Conservation (phyloP, 2,329 filamentous ascomycete species). For the Penicillium sp. region DNA sequence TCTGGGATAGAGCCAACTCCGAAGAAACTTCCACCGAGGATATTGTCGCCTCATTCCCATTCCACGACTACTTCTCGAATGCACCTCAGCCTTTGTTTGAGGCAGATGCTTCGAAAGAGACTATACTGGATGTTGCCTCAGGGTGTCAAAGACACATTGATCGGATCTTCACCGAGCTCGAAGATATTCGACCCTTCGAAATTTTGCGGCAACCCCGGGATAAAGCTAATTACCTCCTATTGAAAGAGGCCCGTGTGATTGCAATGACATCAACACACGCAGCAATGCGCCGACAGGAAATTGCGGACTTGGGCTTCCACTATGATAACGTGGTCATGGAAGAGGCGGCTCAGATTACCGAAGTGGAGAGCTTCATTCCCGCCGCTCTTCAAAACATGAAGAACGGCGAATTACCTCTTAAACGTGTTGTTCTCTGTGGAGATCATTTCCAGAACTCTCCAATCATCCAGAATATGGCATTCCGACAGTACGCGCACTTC, state of each 20-base stretch:
- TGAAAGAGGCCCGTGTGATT: conserved; percentile 94
- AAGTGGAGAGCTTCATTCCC: conserved; percentile 95
- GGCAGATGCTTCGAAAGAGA: conserved; percentile 61
- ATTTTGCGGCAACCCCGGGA: conserved; percentile 85
- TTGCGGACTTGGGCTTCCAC: conserved; percentile 86
- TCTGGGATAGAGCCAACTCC: conserved; percentile 64
- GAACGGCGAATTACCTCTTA: conserved; percentile 71
- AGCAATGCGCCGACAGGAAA: conserved; percentile 88
- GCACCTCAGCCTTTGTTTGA: conserved; percentile 85
- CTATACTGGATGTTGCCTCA: conserved; percentile 71
- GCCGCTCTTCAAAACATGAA: conserved; percentile 84
- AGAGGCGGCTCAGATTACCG: conserved; percentile 96
- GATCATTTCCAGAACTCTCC: conserved; percentile 97
- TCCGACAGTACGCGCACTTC: conserved; percentile 91
- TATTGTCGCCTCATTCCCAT: conserved; percentile 77
- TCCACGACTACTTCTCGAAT: conserved; percentile 82
- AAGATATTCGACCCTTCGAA: conserved; percentile 93
- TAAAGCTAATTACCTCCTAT: conserved; percentile 92
- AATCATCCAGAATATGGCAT: conserved; percentile 90
- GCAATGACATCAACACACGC: conserved; percentile 99
- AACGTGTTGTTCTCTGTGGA: conserved; percentile 87
- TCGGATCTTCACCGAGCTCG: conserved; percentile 87
- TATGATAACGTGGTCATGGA: conserved; percentile 99
- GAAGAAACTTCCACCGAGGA: conserved; percentile 59
- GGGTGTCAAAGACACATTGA: conserved; percentile 88